Evolutionary conservation across 2,329 filamentous ascomycete genomes (phyloP), one percentile per base, ranked within the genome.

Genomic region (Amphichorda felina): DNA sequence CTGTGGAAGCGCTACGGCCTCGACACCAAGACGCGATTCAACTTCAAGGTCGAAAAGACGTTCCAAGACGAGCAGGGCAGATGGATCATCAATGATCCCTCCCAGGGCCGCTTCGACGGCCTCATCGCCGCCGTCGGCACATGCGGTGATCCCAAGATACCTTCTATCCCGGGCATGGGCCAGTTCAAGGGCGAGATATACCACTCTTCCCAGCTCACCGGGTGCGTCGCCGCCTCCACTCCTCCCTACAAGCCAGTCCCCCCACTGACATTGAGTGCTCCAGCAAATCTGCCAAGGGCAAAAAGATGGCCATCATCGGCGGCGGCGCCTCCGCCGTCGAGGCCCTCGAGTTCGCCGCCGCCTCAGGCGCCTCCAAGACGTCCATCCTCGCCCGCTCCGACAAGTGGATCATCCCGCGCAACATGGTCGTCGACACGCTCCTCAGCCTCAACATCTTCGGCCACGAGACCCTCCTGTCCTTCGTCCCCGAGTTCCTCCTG

Each of bases 371-470:
- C 0, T 61, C 64, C 7, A 75, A 84, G 47, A 78, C 79, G 0
- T 78, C 76, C 38, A 77, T 93, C 21, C 68, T 93, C 8, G 75
- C 84, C 0, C 70, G 85, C 16, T 82, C 76, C 11, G 83, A 89
- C 46, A 91, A 89, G 54, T 89, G 83, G 84, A 84, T 91, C 42
- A 88, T 89, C 35, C 85, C 85, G 0, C 72, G 86, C 8, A 91
- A 93, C 44, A 64, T 82, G 0, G 33, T 91, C 30, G 66, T 91
- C 34, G 79, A 93, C 50, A 64, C 72, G 2, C 63, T 93, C 2
- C 69, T 94, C 2, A 72, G 82, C 3, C 60, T 86, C 47, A 93
- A 93, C 54, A 70, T 91, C 35, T 78, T 88, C 40, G 85, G 84
- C 2, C 75, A 80, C 30, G 82, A 91, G 54, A 91, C 81, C 0